Evolutionary conservation across 176 grass and related monocot genomes (phyloP).

Genomic region (Typha latifolia): DNA sequence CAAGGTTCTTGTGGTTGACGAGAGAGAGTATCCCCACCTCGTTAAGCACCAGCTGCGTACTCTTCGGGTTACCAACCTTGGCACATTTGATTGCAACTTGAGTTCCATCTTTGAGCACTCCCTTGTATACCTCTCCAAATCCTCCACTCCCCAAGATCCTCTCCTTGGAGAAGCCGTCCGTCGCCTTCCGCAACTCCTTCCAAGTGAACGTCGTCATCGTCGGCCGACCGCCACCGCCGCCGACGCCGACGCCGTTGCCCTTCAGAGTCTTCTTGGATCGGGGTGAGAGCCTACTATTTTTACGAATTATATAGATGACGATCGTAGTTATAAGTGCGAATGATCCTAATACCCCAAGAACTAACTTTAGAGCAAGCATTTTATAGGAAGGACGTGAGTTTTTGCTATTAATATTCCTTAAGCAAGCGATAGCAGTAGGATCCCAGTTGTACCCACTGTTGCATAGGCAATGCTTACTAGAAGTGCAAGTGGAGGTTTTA

Average conservation of each 20-base stretch:
- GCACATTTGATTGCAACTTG: constrained; percentile 15
- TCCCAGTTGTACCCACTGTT: constrained; percentile 23
- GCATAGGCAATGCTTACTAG: constrained; percentile 12
- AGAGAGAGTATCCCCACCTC: constrained; percentile 24
- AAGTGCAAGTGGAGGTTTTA: constrained; percentile 7
- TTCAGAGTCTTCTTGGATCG: too few relatives aligned
- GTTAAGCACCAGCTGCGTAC: constrained; percentile 19
- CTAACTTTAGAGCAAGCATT: background rate
- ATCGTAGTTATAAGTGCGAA: background rate
- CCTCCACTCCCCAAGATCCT: constrained; percentile 19
- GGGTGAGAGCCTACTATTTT: background rate
- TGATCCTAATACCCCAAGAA: constrained; percentile 5
- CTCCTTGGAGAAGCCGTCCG: constrained; percentile 17
- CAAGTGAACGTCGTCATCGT: constrained; percentile 16
- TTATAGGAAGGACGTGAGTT: constrained; percentile 2
- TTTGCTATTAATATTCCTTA: background rate
- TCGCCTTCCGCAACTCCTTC: constrained; percentile 24
- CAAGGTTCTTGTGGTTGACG: constrained; percentile 28
- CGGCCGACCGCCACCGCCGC: constrained; percentile 1
- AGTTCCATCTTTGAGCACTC: constrained; percentile 16
- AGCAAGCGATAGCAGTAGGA: constrained; percentile 9
- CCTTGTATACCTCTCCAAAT: constrained; percentile 25
- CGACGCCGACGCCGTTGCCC: background rate
- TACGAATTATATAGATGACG: background rate
- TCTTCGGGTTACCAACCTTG: constrained; percentile 21